Evolutionary conservation across 2,329 filamentous ascomycete genomes (phyloP).

Genomic region (Trichoderma sp.): DNA sequence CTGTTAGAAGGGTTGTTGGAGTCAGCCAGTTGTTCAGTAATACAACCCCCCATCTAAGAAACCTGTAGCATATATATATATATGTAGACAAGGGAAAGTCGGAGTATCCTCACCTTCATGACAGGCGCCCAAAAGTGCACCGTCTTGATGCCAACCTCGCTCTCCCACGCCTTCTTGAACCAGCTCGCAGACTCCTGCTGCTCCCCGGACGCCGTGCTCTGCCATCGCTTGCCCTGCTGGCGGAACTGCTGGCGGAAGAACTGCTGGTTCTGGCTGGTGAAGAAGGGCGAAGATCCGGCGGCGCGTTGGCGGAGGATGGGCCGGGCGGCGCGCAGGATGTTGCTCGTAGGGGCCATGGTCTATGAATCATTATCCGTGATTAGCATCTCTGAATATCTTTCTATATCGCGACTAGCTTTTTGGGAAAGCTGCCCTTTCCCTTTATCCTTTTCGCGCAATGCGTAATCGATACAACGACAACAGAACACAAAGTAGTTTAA

Average conservation of each 20-base stretch:
- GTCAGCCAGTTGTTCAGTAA: not conserved
- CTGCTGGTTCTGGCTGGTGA: constrained; percentile 42
- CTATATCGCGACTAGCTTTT: not conserved
- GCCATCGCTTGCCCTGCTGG: constrained; percentile 60
- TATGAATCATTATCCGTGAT: not conserved
- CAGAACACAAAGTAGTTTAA: not conserved
- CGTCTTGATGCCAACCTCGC: constrained; percentile 81
- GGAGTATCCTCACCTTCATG: constrained; percentile 64
- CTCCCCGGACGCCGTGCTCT: constrained; percentile 62
- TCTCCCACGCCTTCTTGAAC: constrained; percentile 82
- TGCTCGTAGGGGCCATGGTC: constrained; percentile 50
- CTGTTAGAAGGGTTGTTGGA: constrained; percentile 44
- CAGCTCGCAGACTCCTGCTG: constrained; percentile 47
- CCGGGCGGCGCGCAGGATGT: constrained; percentile 57
- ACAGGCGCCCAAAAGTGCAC: constrained; percentile 99
- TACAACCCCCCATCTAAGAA: too few species aligned
- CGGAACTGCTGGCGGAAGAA: constrained; percentile 52
- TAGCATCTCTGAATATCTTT: not conserved
- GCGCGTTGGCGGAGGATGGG: constrained; percentile 58
- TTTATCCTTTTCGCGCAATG: not conserved
- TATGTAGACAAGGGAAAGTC: not conserved
- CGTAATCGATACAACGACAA: not conserved
- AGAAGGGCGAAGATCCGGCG: constrained; percentile 44
- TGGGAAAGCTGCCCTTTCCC: not conserved
- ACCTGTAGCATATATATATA: not conserved